These are phyloP conservation scores for Neoboletus brunneissimus DNA, from an alignment of 768 basidiomycete genomes.

Conservation along the genomic window DNA sequence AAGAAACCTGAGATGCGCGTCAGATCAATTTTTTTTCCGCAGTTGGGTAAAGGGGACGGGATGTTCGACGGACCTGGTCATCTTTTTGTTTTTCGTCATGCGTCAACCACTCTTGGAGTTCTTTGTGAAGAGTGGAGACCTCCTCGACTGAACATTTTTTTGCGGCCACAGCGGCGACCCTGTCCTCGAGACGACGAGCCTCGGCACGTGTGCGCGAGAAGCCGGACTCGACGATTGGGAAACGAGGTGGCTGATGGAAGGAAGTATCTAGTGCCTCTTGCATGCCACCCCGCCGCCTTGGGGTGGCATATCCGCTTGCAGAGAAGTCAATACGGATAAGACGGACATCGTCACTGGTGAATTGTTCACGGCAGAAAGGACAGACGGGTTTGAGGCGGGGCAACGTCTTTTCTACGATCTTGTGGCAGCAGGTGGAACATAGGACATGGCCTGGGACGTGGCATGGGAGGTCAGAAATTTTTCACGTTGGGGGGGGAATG, in stretches of 20 bases:
- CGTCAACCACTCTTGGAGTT: slow-evolving; percentile 73
- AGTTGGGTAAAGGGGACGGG: slow-evolving; percentile 31
- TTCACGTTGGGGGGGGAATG: slow-evolving; percentile 22
- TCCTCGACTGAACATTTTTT: slow-evolving; percentile 90
- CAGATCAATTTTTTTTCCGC: neutral
- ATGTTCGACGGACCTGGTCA: slow-evolving; percentile 48
- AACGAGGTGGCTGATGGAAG: slow-evolving; percentile 43
- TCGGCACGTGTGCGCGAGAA: slow-evolving; percentile 46
- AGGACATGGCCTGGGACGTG: slow-evolving; percentile 66
- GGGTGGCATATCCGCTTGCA: slow-evolving; percentile 66
- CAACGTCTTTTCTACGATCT: slow-evolving; percentile 78
- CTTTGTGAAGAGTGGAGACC: slow-evolving; percentile 72
- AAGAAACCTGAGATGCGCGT: slow-evolving; percentile 46
- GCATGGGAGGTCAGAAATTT: slow-evolving; percentile 22
- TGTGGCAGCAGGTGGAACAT: slow-evolving; percentile 73
- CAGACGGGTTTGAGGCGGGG: slow-evolving; percentile 69
- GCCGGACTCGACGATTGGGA: slow-evolving; percentile 44
- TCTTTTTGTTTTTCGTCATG: slow-evolving; percentile 53
- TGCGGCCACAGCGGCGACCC: slow-evolving; percentile 72
- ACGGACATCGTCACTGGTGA: slow-evolving; percentile 63
- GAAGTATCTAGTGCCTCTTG: slow-evolving; percentile 46
- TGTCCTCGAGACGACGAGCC: slow-evolving; percentile 70
- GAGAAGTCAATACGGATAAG: slow-evolving; percentile 78
- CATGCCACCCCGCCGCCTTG: slow-evolving; percentile 50
- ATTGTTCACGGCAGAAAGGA: slow-evolving; percentile 81